A percentile compares a stretch with the other conserved stretches of the same genome.
These are phyloP conservation scores for Cladosporium sp. DNA, from an alignment of 2,329 filamentous ascomycete species.

Conservation along the genomic window DNA sequence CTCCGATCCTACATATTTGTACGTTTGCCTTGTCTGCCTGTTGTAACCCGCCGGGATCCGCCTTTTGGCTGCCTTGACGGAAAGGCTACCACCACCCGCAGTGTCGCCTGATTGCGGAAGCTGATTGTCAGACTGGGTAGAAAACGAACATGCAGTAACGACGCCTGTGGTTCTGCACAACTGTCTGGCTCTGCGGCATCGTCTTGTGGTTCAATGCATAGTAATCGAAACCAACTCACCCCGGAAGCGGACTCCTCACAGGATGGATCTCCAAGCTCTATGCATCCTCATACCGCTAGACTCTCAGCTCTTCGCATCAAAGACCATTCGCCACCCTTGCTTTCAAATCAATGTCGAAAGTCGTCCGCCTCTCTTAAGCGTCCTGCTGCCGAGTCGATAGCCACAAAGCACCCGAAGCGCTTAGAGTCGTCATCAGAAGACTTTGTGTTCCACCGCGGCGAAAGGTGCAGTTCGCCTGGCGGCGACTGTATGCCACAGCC, in stretches of 20 bases:
- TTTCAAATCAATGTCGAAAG: neutral
- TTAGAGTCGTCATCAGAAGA: neutral
- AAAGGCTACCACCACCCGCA: too few species aligned
- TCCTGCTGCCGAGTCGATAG: neutral
- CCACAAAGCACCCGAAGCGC: neutral
- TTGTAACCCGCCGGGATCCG: too few species aligned
- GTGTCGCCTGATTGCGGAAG: neutral
- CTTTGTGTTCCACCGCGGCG: neutral
- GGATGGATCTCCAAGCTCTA: neutral
- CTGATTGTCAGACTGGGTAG: neutral
- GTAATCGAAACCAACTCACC: neutral
- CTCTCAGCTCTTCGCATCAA: slow-evolving; percentile 3
- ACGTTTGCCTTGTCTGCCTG: neutral
- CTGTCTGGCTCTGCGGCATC: slow-evolving; percentile 2
- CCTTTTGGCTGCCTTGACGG: too few species aligned
- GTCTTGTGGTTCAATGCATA: neutral
- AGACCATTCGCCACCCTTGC: neutral
- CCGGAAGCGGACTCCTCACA: slow-evolving; percentile 2
- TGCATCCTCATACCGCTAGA: neutral
- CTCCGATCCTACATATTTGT: neutral
- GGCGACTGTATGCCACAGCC: neutral
- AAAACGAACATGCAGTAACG: neutral
- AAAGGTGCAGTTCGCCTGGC: neutral
- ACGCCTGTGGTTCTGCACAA: neutral
- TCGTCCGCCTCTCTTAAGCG: slow-evolving; percentile 1